Evolutionary conservation across 768 basidiomycete species (phyloP), one percentile per base, ranked within the genome.

Genomic region (Boletales sp.): DNA sequence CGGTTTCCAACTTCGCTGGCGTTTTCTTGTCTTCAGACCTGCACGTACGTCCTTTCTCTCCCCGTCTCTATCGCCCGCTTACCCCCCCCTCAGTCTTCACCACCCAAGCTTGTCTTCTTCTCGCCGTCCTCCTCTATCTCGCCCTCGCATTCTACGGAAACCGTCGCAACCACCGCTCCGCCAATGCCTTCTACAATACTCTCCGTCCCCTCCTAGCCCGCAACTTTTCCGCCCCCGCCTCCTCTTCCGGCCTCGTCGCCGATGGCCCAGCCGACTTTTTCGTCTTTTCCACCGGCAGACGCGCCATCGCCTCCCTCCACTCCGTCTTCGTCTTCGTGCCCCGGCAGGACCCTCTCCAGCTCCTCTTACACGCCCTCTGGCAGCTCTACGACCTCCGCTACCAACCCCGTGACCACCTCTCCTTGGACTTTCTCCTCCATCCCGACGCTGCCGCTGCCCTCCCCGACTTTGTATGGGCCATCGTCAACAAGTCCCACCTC

Each of bases 281-380:
- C 73, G 77, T 78, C 63, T 97, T 88, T 71, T 90, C 90, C 37
- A 93, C 92, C 3, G 94, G 94, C 47, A 75, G 94, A 52, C 86
- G 87, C 51, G 83, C 81, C 56, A 64, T 93, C 48, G 71, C 79
- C 24, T 87, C 86, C 29, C 75, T 94, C 46, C 93, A 95, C 74
- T 83, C 87, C 43, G 76, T 87, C 58, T 78, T 94, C 66, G 74
- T 81, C 40, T 77, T 94, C 53, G 73, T 80, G 40, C 92, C 94
- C 52, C 83, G 87, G 64, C 94, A 97, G 68, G 93, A 95, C 70
- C 66, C 89, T 32, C 66, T 87, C 52, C 86, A 89, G 57, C 68
- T 76, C 53, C 48, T 80, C 30, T 83, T 79, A 69, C 84, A 91
- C 59, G 66, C 76, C 47, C 74, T 66, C 10, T 77, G 81, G 68